Base-by-base conservation (phyloP, 805 yeast species). In the Saturnispora silvae region DNA sequence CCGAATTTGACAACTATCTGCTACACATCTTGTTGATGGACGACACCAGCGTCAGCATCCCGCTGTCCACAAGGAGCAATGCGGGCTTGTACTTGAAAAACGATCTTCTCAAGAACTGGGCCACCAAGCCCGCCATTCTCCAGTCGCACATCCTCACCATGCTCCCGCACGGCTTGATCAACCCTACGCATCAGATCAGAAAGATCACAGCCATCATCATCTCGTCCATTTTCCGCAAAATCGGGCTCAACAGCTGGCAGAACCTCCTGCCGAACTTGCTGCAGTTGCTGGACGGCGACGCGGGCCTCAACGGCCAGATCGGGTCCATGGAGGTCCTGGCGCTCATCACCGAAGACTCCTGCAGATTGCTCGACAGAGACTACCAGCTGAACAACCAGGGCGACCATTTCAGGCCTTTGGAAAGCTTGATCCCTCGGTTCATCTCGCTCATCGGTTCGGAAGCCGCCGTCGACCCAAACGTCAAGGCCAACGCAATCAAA, bases 121-220 rank as follows among this genome's bases (percentile, higher is more conserved):
- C 49, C n/a, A 45, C 36, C 22, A 54, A 51, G 38, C 47, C 49
- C 41, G 49, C 33, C 25, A 58, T 51, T 15, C 40, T 61, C 24
- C 60, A 59, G 37, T 43, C 54, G 4, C 60, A 62, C 36, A 47
- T 63, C 6, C 47, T 65, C 27, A 44, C 52, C 14, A 60, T 64
- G 31, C 52, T 66, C 6, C 50, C 64, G 43, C 56, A 57, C 48
- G 67, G 84, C 2, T 63, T 85, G 31, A 49, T 70, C 23, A 80
- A 70, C 42, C 47, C 59, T 1, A 70, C 71, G 37, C 55, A 61
- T n/a, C 61, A 83, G 46, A 81, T 89, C 20, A 70, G 95, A 43
- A 85, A 82, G 52, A 83, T 89, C 42, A 79, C 96, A 5, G 96
- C 96, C 28, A 86, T 79, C 51, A 95, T 86, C 34, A 76, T 89